Percentiles rank a stretch among this genome's conserved stretches.
phyloP scores from a whole-genome alignment of 1,284 basidiomycete genomes.

The Cerrena zonata region DNA sequence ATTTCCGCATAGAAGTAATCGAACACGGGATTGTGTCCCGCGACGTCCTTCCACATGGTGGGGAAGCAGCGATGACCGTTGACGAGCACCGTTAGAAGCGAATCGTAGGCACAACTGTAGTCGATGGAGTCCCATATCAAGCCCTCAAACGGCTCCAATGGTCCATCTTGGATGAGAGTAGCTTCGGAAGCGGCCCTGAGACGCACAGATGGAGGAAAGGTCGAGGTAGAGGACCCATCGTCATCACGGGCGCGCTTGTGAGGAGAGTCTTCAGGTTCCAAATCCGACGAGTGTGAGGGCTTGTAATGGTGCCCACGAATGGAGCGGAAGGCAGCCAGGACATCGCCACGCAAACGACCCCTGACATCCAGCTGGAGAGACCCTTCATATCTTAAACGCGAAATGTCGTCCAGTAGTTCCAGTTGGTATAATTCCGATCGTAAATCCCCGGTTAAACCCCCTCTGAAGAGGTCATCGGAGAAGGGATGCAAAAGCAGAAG shows the following conservation, averaged over 20 bases:
- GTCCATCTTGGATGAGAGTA: no score
- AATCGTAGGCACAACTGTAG: constrained; percentile 9
- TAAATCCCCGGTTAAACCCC: constrained; percentile 15
- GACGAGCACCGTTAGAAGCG: constrained; percentile 20
- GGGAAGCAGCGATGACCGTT: not conserved
- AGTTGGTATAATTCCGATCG: constrained; percentile 28
- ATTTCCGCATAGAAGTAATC: no score
- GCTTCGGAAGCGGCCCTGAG: no score
- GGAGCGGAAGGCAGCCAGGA: no score
- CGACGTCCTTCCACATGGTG: not conserved
- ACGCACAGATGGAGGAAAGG: no score
- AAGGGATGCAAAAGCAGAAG: constrained; percentile 32
- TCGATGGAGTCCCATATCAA: constrained; percentile 3
- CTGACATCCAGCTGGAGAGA: no score
- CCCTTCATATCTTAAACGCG: constrained; percentile 18
- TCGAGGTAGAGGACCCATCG: no score
- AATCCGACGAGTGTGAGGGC: no score
- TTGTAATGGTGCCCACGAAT: no score
- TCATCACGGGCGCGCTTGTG: no score
- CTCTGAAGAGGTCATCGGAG: constrained; percentile 18
- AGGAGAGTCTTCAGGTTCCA: no score
- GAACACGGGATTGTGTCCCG: not conserved
- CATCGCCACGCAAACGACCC: no score
- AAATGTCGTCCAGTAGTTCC: constrained; percentile 31
- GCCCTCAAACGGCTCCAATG: not conserved